These are phyloP conservation scores for Diaporthe eres DNA, from an alignment of 2,329 filamentous ascomycete species.

Conservation along the genomic window DNA sequence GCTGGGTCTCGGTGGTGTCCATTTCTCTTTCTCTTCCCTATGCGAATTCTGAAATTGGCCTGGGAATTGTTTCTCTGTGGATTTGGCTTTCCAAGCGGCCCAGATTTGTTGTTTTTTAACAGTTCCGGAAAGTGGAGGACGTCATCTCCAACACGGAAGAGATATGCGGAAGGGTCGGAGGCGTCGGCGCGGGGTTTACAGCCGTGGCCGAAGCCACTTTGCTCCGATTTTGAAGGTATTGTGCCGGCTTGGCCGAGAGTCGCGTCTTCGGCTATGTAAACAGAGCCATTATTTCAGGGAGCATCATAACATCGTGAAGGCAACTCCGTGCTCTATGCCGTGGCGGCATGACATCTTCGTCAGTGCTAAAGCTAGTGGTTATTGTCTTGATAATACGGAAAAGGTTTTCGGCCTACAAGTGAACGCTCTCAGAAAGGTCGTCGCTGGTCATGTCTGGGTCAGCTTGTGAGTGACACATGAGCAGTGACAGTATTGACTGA, in stretches of 20 bases:
- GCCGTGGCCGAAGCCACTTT: too few species aligned
- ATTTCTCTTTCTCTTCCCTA: not conserved
- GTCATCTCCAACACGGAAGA: not conserved
- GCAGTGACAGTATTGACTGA: not conserved
- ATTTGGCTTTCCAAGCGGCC: too few species aligned
- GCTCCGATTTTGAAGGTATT: not conserved
- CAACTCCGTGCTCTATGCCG: not conserved
- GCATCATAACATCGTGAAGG: not conserved
- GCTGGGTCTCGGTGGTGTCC: slow-evolving; percentile 5
- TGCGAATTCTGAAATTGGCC: not conserved
- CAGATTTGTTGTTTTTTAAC: too few species aligned
- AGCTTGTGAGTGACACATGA: not conserved
- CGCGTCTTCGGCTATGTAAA: not conserved
- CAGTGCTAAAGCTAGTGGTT: not conserved
- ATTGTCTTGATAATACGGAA: not conserved
- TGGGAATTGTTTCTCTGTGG: too few species aligned
- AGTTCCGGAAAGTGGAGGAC: not conserved
- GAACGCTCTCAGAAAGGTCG: not conserved
- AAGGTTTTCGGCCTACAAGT: not conserved
- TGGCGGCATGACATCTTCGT: not conserved
- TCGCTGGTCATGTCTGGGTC: not conserved
- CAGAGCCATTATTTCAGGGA: too few species aligned
- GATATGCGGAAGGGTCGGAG: not conserved
- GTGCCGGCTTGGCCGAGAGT: not conserved
- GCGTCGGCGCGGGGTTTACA: slow-evolving; percentile 2